Conservation (phyloP, 192 early-diverging fungal genomes). For the Paraglomus occultum region DNA sequence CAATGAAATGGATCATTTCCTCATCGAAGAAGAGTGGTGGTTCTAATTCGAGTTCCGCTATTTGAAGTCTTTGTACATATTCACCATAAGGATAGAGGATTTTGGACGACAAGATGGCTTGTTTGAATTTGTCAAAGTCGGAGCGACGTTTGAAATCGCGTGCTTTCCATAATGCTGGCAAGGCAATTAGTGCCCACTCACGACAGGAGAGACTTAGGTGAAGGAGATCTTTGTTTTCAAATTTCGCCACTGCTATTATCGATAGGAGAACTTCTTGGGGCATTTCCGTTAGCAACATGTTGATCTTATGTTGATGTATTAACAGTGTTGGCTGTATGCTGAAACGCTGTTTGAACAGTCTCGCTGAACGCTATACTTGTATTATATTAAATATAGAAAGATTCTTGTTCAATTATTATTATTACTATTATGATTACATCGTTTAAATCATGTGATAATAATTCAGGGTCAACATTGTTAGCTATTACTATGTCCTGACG, state of each 20-base stretch:
- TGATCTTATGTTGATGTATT: no score
- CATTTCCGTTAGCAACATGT: neutral
- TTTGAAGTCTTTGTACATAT: slow-evolving; percentile 8
- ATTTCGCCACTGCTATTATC: neutral
- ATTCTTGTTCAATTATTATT: no score
- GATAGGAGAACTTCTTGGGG: neutral
- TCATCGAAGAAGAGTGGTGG: slow-evolving; percentile 16
- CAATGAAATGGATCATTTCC: slow-evolving; percentile 18
- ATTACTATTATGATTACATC: no score
- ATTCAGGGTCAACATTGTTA: no score
- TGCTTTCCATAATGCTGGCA: slow-evolving; percentile 4
- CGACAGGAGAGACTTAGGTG: slow-evolving; percentile 11
- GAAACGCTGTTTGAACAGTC: no score
- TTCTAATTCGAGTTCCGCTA: slow-evolving; percentile 4
- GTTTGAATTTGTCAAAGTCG: neutral
- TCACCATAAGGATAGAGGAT: slow-evolving; percentile 15
- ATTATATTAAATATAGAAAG: no score
- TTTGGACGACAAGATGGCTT: neutral
- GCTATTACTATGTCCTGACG: no score
- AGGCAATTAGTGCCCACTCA: neutral
- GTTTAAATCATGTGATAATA: no score
- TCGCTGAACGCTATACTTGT: no score
- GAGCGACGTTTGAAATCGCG: neutral
- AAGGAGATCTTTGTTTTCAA: neutral
- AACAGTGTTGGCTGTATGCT: no score